These are phyloP conservation scores for Nothopassalora personata DNA, from an alignment of 2,329 filamentous ascomycete species.

Conservation along the genomic window DNA sequence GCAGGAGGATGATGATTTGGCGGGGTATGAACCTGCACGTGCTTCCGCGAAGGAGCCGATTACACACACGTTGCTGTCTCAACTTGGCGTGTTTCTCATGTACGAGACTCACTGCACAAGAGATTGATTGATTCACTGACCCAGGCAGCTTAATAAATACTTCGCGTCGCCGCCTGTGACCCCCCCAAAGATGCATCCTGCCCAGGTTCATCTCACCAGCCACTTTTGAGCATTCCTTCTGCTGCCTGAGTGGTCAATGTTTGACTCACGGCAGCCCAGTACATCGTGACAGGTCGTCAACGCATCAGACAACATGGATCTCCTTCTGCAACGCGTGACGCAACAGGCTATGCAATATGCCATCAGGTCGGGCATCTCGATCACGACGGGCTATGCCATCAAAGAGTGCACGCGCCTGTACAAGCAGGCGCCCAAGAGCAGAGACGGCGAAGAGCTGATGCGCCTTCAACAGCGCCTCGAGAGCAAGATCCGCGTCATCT, in stretches of 20 bases:
- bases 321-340: constrained; percentile 59
- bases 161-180: not conserved
- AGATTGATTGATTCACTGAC: not conserved
- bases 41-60: not conserved
- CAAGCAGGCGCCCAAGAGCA: constrained; percentile 67
- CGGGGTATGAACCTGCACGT: not conserved
- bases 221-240: not conserved
- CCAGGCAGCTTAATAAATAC: not conserved
- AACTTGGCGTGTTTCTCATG: not conserved
- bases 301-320: constrained; percentile 58
- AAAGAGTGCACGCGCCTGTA: constrained; percentile 73
- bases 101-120: not conserved
- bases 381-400: constrained; percentile 82
- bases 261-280: constrained; percentile 10
- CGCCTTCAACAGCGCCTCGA: constrained; percentile 68
- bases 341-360: constrained; percentile 88
- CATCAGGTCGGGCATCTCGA: constrained; percentile 76
- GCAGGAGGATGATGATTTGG: not conserved
- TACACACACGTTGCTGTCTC: not conserved
- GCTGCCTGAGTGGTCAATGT: not conserved
- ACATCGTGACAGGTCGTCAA: not conserved
- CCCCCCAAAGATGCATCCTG: not conserved
- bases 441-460: constrained; percentile 64
- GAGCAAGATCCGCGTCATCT: constrained; percentile 87
- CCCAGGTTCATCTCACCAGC: not conserved